Evolutionary conservation across 768 basidiomycete species (phyloP).

Genomic region (Auriculariales sp.): DNA sequence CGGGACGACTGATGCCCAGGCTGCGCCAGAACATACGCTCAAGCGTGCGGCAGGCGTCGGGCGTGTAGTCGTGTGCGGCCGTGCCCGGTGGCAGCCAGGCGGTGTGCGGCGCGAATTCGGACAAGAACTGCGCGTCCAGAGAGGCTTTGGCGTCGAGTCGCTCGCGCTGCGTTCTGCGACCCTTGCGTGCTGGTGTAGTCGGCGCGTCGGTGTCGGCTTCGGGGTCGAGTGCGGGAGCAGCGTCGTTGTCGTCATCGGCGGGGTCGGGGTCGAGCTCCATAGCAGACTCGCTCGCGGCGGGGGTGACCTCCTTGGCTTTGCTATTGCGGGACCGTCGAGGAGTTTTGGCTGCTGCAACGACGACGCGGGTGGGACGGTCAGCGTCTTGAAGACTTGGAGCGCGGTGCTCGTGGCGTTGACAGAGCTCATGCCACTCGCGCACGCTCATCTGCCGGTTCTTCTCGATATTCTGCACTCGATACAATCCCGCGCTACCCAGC

Average conservation of each 20-base stretch:
- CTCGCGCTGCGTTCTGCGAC: slow-evolving; percentile 16
- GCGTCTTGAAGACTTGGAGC: slow-evolving; percentile 40
- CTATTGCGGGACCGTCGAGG: neutral
- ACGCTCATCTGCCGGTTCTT: slow-evolving; percentile 73
- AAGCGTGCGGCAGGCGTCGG: slow-evolving; percentile 74
- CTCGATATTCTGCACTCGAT: slow-evolving; percentile 82
- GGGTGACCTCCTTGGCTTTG: neutral
- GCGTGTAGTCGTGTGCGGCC: slow-evolving; percentile 61
- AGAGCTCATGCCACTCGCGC: slow-evolving; percentile 77
- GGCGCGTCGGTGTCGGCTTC: slow-evolving; percentile 6
- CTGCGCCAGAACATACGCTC: slow-evolving; percentile 90
- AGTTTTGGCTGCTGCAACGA: slow-evolving; percentile 3
- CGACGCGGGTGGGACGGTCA: slow-evolving; percentile 7
- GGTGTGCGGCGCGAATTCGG: slow-evolving; percentile 51
- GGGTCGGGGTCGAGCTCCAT: neutral
- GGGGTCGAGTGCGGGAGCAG: slow-evolving; percentile 13
- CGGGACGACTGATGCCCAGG: slow-evolving; percentile 73
- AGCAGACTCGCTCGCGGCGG: neutral
- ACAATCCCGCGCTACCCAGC: slow-evolving; percentile 73
- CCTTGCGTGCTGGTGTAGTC: slow-evolving; percentile 8
- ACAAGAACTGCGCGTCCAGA: slow-evolving; percentile 41
- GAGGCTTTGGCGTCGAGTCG: slow-evolving; percentile 17
- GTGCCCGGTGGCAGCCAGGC: slow-evolving; percentile 77
- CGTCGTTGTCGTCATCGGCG: slow-evolving; percentile 34
- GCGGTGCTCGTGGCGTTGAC: slow-evolving; percentile 52